Conservation (phyloP, 768 basidiomycete species). For the Lentinula detonsa region DNA sequence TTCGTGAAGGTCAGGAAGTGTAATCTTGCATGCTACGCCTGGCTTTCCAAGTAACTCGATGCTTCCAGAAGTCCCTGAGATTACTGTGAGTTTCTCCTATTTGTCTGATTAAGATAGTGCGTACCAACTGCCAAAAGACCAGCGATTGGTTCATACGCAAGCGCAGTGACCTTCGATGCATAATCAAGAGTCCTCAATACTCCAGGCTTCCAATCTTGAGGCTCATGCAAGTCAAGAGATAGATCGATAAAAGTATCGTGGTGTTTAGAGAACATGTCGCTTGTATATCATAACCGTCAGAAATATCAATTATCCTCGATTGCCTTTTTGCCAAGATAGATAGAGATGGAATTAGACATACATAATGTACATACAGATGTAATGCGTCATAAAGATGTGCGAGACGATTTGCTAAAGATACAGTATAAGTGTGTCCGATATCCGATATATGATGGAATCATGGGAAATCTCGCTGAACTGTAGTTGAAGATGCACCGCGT, state of each 20-base stretch:
- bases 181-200: conserved; percentile 43
- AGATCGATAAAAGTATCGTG: conserved; percentile 37
- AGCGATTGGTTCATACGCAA: conserved; percentile 55
- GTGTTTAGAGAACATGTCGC: conserved; percentile 36
- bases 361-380: background rate
- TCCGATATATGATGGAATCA: conserved; percentile 13
- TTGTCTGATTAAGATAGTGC: background rate
- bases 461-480: conserved; percentile 14
- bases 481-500: conserved; percentile 38
- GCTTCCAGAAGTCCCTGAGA: conserved; percentile 53
- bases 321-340: background rate
- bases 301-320: background rate
- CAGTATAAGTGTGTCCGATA: conserved; percentile 5
- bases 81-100: background rate
- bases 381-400: background rate
- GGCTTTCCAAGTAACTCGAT: conserved; percentile 66
- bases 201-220: conserved; percentile 51
- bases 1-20: conserved; percentile 33
- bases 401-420: background rate
- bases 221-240: conserved; percentile 50
- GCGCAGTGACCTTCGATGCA: conserved; percentile 41
- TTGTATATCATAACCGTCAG: background rate
- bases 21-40: conserved; percentile 49
- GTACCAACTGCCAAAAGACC: conserved; percentile 58
- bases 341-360: background rate